A percentile compares a stretch with the other conserved stretches of the same genome.
phyloP scores from a whole-genome alignment of 352 stramenopile genomes.

The Phytophthora brassicae region DNA sequence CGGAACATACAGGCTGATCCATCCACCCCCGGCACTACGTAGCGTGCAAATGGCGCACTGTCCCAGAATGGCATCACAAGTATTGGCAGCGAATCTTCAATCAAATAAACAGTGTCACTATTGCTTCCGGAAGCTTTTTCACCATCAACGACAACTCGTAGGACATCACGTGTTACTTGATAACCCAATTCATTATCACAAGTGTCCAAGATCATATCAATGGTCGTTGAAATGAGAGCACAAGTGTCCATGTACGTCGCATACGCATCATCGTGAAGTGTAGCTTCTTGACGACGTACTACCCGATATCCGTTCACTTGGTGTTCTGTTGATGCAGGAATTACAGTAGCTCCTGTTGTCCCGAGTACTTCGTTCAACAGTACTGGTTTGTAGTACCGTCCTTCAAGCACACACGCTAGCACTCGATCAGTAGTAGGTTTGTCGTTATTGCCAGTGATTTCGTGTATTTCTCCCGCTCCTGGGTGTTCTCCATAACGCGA shows the following conservation, averaged over 20 bases:
- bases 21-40: constrained; percentile 35
- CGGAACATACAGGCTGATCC: constrained; percentile 49
- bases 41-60: constrained; percentile 28
- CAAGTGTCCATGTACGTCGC: constrained; percentile 29
- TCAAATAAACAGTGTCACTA: constrained; percentile 26
- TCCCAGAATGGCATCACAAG: constrained; percentile 54
- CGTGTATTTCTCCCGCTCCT: constrained; percentile 11
- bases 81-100: constrained; percentile 39
- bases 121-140: constrained; percentile 4
- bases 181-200: constrained; percentile 35
- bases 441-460: constrained; percentile 45
- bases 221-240: constrained; percentile 24
- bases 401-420: constrained; percentile 46
- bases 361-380: constrained; percentile 38
- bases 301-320: constrained; percentile 34
- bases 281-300: constrained; percentile 5
- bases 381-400: constrained; percentile 36
- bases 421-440: constrained; percentile 49
- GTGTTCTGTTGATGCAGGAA: constrained; percentile 4
- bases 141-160: constrained; percentile 32
- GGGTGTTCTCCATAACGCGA: constrained; percentile 24
- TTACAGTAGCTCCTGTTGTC: not conserved
- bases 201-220: constrained; percentile 31
- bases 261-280: constrained; percentile 21
- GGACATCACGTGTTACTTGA: constrained; percentile 19